Conservation (phyloP, 345 rosid genomes). For the Lepidium sativum region DNA sequence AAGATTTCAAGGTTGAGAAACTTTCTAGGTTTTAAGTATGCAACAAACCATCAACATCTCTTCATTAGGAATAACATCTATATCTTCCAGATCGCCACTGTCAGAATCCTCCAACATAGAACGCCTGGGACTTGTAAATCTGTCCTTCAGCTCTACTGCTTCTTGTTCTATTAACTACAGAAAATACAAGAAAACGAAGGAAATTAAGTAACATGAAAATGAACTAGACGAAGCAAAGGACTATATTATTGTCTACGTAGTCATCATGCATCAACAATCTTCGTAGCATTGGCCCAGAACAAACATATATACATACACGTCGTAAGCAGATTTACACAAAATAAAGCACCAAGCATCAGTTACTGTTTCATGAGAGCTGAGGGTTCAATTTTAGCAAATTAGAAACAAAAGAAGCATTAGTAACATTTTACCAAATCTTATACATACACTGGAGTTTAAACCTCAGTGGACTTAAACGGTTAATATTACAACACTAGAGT, state of each 20-base stretch:
- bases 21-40: constrained; percentile 1
- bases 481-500: neutral
- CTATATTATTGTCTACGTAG: neutral
- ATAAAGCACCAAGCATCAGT: neutral
- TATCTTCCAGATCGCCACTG: constrained; percentile 78
- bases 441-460: neutral
- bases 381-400: neutral
- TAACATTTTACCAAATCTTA: neutral
- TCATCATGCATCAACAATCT: constrained; percentile 14
- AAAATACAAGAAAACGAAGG: neutral
- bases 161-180: constrained; percentile 75
- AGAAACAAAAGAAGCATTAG: neutral
- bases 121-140: constrained; percentile 65
- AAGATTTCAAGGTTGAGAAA: neutral
- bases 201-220: neutral
- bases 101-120: constrained; percentile 76
- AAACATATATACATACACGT: neutral
- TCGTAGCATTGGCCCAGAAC: neutral
- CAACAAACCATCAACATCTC: constrained; percentile 77
- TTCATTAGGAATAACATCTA: constrained; percentile 89
- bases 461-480: neutral
- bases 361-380: neutral
- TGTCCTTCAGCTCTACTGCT: constrained; percentile 74
- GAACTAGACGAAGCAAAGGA: neutral
- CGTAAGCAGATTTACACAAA: neutral